Base-by-base conservation (phyloP, 2,329 filamentous ascomycete genomes). In the Diaporthe amygdali region DNA sequence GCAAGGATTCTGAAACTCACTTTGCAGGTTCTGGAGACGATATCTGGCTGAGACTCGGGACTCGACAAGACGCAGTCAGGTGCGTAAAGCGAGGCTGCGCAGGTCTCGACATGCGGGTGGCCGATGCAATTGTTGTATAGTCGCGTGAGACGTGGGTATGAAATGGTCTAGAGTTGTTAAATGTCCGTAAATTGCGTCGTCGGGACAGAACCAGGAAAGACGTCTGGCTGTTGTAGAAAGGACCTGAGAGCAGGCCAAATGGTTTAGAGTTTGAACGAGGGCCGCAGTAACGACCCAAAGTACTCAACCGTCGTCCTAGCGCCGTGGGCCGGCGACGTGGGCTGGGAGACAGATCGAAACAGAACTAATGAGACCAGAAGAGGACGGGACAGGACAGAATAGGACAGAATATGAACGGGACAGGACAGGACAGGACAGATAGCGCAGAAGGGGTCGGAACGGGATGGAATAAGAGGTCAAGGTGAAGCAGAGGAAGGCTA, bases 401-500 rank as follows among this genome's bases (percentile, higher is more conserved):
- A n/a, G 27, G 4, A 8, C 37, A 44, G 37, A 7, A 27, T n/a
- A 4, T 7, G n/a, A 37, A 47, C 10, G 47, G n/a, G 37, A 44
- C 14, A 30, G 12, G 9, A 44, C 3, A 9, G 20, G 25, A 22
- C 8, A 44, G 54, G 8, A 59, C 37, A 61, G 55, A 59, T 37
- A 61, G 55, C 5, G 22, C 56, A 46, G 37, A 22, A 46, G 9
- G 22, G 56, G 39, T 22, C 20, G 41, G 59, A 17, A 49, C 41
- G 44, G 59, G 59, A 41, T 44, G 47, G 59, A 30, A 25, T 17
- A 49, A 49, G 41, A 49, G 44, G 30, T 51, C 66, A 25, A 68
- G 66, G 66, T 59, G 66, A 68, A 51, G 66, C 66, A 59, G 66
- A 61, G 34, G 22, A 49, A 30, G 52, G 30, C 34, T 22, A 59